Evolutionary conservation across 75 land plant genomes (phyloP), one percentile per base, ranked within the genome.

Genomic region (Picea glauca): DNA sequence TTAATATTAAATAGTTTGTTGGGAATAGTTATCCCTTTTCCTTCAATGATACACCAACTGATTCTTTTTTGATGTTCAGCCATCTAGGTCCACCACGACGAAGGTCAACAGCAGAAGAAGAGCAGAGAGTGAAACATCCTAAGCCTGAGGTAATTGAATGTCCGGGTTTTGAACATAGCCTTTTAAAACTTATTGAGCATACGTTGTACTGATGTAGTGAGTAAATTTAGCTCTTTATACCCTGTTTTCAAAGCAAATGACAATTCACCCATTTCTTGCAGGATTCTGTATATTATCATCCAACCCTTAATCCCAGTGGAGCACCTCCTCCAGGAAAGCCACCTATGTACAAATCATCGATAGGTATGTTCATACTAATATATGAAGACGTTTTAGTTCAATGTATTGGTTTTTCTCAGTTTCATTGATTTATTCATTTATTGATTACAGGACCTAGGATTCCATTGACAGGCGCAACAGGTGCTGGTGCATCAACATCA

Each of bases 281-380:
- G 99, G 99, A 98, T 73, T 98, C 99, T 54, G 96, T 93, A 58
- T 95, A 98, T 78, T 93, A 89, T 80, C 96, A 98, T 80, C 98
- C 98, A n/a, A 87, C 91, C 23, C 78, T 95, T 72, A 98, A 98
- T 78, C 99, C 98, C 32, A 91, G 94, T 38, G 99, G 99, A 11
- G 98, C 96, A 57, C 98, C 99, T 60, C 99, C 99, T 12, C 98
- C 98, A 79, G 99, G 99, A 76, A 98, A 95, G 72, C 98, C 96
- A 75, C 99, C 98, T 0, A 95, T 98, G 99, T 98, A 85, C 80
- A 93, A 91, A 80, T 92, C 99, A 62, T 95, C 98, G 56, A 91
- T 93, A 75, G 99, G 99, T 95, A 26, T 77, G 74, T 75, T 60
- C 21, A 63, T n/a, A 17, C 21, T n/a, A n/a, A 63, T 21, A 3